Evolutionary conservation across 1,139 yeast genomes (phyloP), one percentile per base, ranked within the genome.

Genomic region (Candida sp.): DNA sequence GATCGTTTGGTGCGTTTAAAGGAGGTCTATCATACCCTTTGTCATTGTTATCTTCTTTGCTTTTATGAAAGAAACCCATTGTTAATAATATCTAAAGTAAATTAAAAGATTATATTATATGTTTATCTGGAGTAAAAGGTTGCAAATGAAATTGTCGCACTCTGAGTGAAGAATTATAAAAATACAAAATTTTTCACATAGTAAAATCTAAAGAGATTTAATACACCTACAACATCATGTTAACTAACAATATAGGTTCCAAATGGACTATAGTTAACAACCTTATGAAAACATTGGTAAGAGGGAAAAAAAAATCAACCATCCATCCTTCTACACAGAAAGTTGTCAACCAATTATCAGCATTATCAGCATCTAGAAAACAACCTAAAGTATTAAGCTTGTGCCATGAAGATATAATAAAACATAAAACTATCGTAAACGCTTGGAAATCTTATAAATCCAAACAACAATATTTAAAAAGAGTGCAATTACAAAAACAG

Each of bases 301-400:
- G 72, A 61, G 73, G 66, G 35, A 75, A 66, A 56, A 68, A 56
- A 58, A 64, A 58, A 56, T 60, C 58, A 42, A 56, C 56, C 7
- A 61, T 79, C 40, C 73, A 79, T 22, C 77, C 88, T 2, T 75
- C 80, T 30, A 82, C 87, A 6, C 88, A 84, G 56, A 76, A 76
- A 56, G 77, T 83, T 42, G 81, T 84, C 43, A 79, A 84, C 46
- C 95, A 91, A 67, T 75, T 90, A 49, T 85, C 95, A 36, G 96
- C 91, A 22, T 67, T 89, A 56, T 82, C 95, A 22, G 97, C 96
- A 15, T 79, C 87, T 47, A 82, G 89, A 69, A 90, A 89, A 66
- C 93, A 86, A 62, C 98, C 99, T 39, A 81, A 83, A 55, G 71
- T 88, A 55, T 67, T 93, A 49, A 87, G 82, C 55, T 72, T 90